Conservation (phyloP, 768 basidiomycete species). For the Rossbeevera mucosa region DNA sequence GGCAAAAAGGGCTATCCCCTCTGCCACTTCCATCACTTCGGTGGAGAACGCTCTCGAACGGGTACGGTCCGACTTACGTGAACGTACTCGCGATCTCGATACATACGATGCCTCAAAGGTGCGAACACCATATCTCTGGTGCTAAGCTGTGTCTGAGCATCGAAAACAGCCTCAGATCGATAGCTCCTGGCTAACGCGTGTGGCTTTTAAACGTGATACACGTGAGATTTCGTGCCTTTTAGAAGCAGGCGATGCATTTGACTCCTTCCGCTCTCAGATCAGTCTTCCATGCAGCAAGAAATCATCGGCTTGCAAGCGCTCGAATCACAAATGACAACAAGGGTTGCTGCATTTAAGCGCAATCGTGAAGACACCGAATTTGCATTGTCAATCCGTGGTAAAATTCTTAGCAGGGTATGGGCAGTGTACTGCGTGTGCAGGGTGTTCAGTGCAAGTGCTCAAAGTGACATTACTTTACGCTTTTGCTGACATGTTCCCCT, state of each 20-base stretch:
- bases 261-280: constrained; percentile 25
- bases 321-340: constrained; percentile 61
- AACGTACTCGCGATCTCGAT: constrained; percentile 29
- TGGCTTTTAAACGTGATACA: constrained; percentile 29
- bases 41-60: constrained; percentile 57
- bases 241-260: background rate
- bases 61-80: constrained; percentile 53
- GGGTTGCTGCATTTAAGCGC: constrained; percentile 47
- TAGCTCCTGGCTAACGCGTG: constrained; percentile 27
- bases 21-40: constrained; percentile 37
- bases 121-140: constrained; percentile 2
- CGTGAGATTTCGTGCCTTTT: constrained; percentile 23
- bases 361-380: constrained; percentile 48
- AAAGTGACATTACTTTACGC: constrained; percentile 4
- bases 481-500: constrained; percentile 15
- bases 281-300: constrained; percentile 46
- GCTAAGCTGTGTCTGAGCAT: constrained; percentile 7
- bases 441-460: constrained; percentile 50
- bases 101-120: constrained; percentile 24
- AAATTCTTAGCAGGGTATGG: constrained; percentile 48
- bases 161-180: constrained; percentile 20
- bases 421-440: constrained; percentile 65
- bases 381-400: constrained; percentile 52
- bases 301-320: constrained; percentile 61
- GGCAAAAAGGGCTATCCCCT: constrained; percentile 19